A percentile compares a stretch with the other conserved stretches of the same genome.
phyloP scores from a whole-genome alignment of 306 rosid species.

The Medicago ruthenica region DNA sequence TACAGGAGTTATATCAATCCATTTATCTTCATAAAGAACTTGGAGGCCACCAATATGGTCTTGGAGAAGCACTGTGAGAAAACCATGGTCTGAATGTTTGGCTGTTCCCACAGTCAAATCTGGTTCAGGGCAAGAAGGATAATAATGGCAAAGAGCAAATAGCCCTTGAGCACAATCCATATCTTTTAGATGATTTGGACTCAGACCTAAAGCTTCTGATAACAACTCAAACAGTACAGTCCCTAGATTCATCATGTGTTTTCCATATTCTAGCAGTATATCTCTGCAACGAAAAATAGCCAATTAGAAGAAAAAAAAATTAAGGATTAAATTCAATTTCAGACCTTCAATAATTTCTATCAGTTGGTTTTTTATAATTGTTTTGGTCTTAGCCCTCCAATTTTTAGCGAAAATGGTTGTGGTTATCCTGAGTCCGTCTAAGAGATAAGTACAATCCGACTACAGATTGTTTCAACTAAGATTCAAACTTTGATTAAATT shows the following conservation, averaged over 20 bases:
- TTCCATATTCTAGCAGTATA: constrained; percentile 45
- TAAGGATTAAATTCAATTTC: not conserved
- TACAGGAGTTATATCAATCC: constrained; percentile 39
- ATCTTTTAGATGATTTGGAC: constrained; percentile 35
- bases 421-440: no score
- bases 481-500: no score
- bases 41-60: constrained; percentile 51
- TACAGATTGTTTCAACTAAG: no score
- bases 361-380: not conserved
- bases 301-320: not conserved
- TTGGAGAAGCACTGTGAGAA: constrained; percentile 49
- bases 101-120: constrained; percentile 38
- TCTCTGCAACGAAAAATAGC: constrained; percentile 36
- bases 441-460: no score
- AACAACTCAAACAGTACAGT: constrained; percentile 37
- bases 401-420: no score
- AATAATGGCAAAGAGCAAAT: constrained; percentile 23
- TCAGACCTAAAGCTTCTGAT: constrained; percentile 44
- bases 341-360: no score
- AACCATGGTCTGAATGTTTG: constrained; percentile 40
- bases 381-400: no score
- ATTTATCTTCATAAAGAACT: constrained; percentile 25
- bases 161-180: constrained; percentile 37
- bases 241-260: constrained; percentile 35
- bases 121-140: constrained; percentile 51